Percentiles rank a stretch among this genome's conserved stretches.
These are phyloP conservation scores for Cercophora samala DNA, from an alignment of 495 filamentous ascomycete species.

Conservation along the genomic window DNA sequence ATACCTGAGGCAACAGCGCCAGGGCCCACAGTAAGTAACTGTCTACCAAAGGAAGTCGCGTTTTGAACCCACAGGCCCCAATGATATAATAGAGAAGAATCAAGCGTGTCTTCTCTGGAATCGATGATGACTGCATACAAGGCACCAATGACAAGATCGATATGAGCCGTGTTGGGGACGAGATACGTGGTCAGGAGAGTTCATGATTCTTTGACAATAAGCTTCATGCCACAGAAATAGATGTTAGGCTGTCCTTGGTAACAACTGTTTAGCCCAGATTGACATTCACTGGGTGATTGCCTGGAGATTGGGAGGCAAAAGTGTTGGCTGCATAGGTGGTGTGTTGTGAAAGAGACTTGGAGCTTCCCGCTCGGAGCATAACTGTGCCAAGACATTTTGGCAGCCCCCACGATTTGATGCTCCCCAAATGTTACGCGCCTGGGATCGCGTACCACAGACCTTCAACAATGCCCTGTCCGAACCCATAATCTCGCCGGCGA, in stretches of 20 bases:
- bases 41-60: background rate
- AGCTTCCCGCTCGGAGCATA: background rate
- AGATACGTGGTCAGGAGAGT: no score
- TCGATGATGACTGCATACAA: background rate
- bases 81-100: background rate
- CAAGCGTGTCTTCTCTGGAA: background rate
- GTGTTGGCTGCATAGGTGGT: background rate
- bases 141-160: no score
- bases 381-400: background rate
- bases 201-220: background rate
- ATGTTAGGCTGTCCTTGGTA: background rate
- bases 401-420: slow-evolving; percentile 7
- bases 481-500: background rate
- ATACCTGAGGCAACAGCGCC: background rate
- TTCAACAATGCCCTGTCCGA: background rate
- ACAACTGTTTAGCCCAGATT: background rate
- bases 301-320: background rate
- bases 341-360: background rate
- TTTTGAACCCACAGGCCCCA: background rate
- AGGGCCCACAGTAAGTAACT: background rate
- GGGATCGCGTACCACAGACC: background rate
- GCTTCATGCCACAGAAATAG: background rate
- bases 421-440: background rate
- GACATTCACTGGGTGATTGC: background rate
- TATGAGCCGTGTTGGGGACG: no score